Base-by-base conservation (phyloP, 2,329 filamentous ascomycete genomes). In the Fusarium sp. region DNA sequence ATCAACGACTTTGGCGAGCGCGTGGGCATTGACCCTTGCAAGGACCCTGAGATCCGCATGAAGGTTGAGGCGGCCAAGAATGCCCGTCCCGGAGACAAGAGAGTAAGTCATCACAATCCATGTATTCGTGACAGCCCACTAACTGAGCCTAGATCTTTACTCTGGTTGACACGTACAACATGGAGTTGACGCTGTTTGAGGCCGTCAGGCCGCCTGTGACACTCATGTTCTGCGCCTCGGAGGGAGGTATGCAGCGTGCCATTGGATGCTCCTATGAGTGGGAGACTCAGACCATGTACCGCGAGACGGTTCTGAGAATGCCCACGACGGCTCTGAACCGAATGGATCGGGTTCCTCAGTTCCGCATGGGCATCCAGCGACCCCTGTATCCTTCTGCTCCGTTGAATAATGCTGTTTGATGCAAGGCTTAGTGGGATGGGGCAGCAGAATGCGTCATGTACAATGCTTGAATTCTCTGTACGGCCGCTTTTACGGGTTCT, bases 121-220 rank as follows among this genome's bases (percentile, higher is more conserved):
- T 12, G 27, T 51, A 1, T n/a, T 18, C 18, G 9, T 11, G 28
- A 13, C n/a, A n/a, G 0, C 1, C 16, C 44, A 10, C 69, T 71
- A 30, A 72, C 46, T n/a, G 10, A 23, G 7, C 5, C 2, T 47
- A 76, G 71, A 70, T 79, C 30, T 81, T 81, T 37, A 81, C 80
- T 2, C 75, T 81, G 13, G 77, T 81, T 0, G 80, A 81, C 37
- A 80, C 78, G 1, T 77, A 76, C 62, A 78, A 76, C 67, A 78
- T 81, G 78, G 62, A 76, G 41, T 51, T 78, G 36, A 81, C 77
- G 6, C 62, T 80, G 3, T 81, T 81, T 23, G 72, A 80, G 40
- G 78, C 79, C 2, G 74, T 70, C 27, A 56, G 71, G 13, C 74
- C 74, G 6, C 74, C 74, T 0, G 67, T 62, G 4, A 73, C 73